A percentile compares a stretch with the other conserved stretches of the same genome.
Conservation (phyloP, 2,329 filamentous ascomycete species). For the Fonsecaea pugnacius region DNA sequence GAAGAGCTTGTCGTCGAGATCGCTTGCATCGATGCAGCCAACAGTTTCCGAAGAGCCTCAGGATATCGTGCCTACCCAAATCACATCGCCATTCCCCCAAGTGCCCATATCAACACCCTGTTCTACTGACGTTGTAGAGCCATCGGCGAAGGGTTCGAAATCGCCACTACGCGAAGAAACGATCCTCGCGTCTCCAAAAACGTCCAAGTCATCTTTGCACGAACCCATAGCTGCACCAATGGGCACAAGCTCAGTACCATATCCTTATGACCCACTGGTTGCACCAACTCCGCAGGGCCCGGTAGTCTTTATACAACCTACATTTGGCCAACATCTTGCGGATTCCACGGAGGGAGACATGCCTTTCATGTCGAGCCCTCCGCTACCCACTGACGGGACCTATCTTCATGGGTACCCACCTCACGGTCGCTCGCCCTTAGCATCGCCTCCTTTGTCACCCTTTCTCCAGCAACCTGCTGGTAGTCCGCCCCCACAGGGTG, state of each 20-base stretch:
- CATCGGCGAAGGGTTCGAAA: conserved; percentile 3
- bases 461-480: conserved; percentile 26
- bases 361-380: conserved; percentile 42
- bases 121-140: not conserved
- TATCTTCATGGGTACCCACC: conserved; percentile 8
- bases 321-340: conserved; percentile 12
- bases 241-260: not conserved
- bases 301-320: conserved; percentile 23
- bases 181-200: not conserved
- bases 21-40: conserved; percentile 28
- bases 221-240: conserved; percentile 5
- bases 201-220: conserved; percentile 8
- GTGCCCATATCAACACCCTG: conserved; percentile 3
- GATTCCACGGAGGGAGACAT: conserved; percentile 45
- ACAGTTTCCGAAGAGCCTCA: conserved; percentile 33
- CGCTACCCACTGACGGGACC: conserved; percentile 1
- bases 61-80: conserved; percentile 5
- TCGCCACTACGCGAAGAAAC: conserved; percentile 3
- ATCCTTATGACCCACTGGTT: not conserved
- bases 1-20: conserved; percentile 15
- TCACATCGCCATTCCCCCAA: conserved; percentile 3
- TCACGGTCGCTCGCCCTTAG: conserved; percentile 22
- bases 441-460: conserved; percentile 30
- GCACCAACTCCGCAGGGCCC: not conserved
- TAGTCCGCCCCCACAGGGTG: conserved; percentile 26